These are phyloP conservation scores for Starmera amethionina DNA, from an alignment of 805 yeast species.

Conservation along the genomic window DNA sequence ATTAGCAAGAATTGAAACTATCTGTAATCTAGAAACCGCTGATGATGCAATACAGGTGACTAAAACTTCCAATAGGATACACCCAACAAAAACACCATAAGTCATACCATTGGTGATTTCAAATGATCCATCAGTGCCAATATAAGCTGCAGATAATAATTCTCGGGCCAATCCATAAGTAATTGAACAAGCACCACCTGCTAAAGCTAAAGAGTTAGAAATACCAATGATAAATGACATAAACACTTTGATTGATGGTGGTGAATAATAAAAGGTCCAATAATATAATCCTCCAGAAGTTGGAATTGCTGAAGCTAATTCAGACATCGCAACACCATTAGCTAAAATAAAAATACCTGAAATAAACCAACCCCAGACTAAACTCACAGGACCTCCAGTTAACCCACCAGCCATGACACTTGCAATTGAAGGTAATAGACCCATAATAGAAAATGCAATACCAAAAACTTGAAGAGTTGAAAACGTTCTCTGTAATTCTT, in stretches of 20 bases:
- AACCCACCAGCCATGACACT: conserved; percentile 43
- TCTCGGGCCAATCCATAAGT: conserved; percentile 60
- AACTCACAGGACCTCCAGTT: conserved; percentile 47
- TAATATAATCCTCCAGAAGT: conserved; percentile 69
- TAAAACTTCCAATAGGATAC: conserved; percentile 40
- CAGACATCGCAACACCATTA: conserved; percentile 57
- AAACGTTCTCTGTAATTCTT: conserved; percentile 55
- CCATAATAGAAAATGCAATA: conserved; percentile 64
- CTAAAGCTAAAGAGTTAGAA: conserved; percentile 56
- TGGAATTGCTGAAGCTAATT: conserved; percentile 59
- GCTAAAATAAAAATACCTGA: conserved; percentile 44
- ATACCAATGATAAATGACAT: conserved; percentile 57
- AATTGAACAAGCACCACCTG: conserved; percentile 59
- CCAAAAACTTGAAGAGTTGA: conserved; percentile 59
- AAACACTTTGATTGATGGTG: conserved; percentile 38
- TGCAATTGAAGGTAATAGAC: conserved; percentile 48
- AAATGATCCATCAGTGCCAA: conserved; percentile 44
- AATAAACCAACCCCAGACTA: conserved; percentile 68
- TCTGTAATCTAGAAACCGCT: conserved; percentile 48
- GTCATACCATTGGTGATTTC: conserved; percentile 40
- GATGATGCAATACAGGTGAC: conserved; percentile 49
- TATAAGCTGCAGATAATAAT: conserved; percentile 46
- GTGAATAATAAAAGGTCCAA: conserved; percentile 62
- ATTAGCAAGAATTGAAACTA: conserved; percentile 47
- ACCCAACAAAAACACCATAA: conserved; percentile 61